phyloP scores from a whole-genome alignment of 257 asterid species.

The Hygrophila difformis region DNA sequence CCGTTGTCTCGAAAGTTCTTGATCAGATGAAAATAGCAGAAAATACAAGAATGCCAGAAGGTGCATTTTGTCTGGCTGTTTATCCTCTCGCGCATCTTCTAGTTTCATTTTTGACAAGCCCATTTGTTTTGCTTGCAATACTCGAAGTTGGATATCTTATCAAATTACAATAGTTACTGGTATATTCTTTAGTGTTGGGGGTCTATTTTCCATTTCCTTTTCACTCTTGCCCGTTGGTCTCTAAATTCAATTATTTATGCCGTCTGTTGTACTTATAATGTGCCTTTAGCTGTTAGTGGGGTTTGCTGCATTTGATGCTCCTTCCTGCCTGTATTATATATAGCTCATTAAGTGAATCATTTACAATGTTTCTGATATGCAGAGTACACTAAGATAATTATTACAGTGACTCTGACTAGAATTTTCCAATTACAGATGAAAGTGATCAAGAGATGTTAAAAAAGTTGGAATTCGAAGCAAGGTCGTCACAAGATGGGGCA shows the following conservation, averaged over 20 bases:
- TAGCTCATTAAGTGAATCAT: background rate
- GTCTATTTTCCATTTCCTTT: no score
- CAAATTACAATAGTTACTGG: background rate
- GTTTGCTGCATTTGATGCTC: background rate
- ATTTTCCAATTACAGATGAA: conserved; percentile 31
- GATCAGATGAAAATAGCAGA: conserved; percentile 18
- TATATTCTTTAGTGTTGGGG: background rate
- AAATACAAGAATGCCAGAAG: conserved; percentile 21
- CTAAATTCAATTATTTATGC: background rate
- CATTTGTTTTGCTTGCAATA: no score
- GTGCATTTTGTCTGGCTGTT: conserved; percentile 9
- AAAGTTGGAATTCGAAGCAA: conserved; percentile 74
- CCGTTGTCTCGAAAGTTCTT: conserved; percentile 22
- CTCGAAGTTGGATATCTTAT: no score
- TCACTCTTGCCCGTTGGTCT: no score
- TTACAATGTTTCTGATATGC: background rate
- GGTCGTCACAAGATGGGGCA: conserved; percentile 71
- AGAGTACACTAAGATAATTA: background rate
- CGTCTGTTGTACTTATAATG: background rate
- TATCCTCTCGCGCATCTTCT: background rate
- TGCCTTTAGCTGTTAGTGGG: background rate
- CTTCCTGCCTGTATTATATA: background rate
- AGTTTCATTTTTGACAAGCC: no score
- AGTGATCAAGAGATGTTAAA: conserved; percentile 28
- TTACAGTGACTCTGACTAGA: conserved; percentile 10